Percentiles rank a stretch among this genome's conserved stretches.
phyloP scores from a whole-genome alignment of 2,329 filamentous ascomycete genomes.

The Cladosporium velox region DNA sequence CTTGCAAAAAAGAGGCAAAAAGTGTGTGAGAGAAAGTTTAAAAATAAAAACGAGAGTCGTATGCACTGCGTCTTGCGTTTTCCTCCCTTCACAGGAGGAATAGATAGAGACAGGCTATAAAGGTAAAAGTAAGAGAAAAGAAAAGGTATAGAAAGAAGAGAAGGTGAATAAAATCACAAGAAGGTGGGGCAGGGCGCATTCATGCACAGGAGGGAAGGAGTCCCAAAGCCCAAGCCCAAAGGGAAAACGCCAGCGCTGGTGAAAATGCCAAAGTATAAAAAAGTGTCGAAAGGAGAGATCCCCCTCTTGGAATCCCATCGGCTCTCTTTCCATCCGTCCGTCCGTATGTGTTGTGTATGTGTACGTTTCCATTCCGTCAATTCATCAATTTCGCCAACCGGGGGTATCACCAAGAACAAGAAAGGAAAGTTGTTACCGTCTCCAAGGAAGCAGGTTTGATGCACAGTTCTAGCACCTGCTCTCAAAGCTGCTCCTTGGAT shows the following conservation, averaged over 20 bases:
- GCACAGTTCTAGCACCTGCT: slow-evolving; percentile 3
- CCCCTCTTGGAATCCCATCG: not conserved
- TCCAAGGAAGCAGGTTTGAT: not conserved
- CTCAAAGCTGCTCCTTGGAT: slow-evolving; percentile 36
- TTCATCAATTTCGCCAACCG: not conserved
- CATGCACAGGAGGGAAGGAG: not conserved
- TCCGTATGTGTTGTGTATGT: slow-evolving; percentile 1
- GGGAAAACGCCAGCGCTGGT: slow-evolving; percentile 6
- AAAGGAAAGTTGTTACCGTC: not conserved
- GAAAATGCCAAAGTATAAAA: slow-evolving; percentile 1
- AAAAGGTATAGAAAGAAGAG: not conserved
- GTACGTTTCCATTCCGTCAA: not conserved
- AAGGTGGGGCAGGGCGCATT: not conserved
- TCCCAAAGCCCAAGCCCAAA: not conserved
- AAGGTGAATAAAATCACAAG: not conserved
- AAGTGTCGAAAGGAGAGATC: not conserved
- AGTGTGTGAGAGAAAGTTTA: not conserved
- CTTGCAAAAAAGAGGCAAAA: not conserved
- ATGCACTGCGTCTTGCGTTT: not conserved
- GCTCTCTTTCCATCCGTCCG: not conserved
- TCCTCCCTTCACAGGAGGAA: not conserved
- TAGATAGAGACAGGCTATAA: not conserved
- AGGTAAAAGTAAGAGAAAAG: not conserved
- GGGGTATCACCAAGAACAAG: slow-evolving; percentile 13
- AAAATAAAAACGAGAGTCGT: not conserved